These are phyloP conservation scores for Yamadazyma paraphyllophila DNA, from an alignment of 805 yeast genomes.

Conservation along the genomic window DNA sequence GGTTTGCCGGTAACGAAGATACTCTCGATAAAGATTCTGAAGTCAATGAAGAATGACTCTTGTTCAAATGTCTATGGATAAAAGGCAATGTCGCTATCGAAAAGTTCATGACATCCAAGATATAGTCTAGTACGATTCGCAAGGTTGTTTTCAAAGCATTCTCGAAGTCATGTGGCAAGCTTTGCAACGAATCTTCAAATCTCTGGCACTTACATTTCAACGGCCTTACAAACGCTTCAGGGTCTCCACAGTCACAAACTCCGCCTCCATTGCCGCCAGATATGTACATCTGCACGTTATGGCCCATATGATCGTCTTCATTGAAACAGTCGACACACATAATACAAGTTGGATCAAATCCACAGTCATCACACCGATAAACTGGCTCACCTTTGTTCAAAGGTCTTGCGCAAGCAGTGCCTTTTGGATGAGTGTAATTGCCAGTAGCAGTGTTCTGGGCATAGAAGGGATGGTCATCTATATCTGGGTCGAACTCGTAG, in stretches of 20 bases:
- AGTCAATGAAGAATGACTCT: conserved; percentile 21
- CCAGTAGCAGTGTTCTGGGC: conserved; percentile 1
- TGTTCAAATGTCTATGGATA: conserved; percentile 30
- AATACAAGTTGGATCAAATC: conserved; percentile 76
- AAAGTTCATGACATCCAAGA: conserved; percentile 42
- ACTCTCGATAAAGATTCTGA: conserved; percentile 27
- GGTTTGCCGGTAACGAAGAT: conserved; percentile 28
- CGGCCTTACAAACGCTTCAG: conserved; percentile 54
- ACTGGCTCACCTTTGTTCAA: conserved; percentile 63
- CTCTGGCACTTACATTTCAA: conserved; percentile 50
- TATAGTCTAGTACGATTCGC: conserved; percentile 37
- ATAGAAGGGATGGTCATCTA: conserved; percentile 13
- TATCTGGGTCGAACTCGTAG: conserved; percentile 3
- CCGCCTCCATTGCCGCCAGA: conserved; percentile 51
- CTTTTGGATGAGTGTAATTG: conserved; percentile 44
- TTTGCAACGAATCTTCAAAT: conserved; percentile 4
- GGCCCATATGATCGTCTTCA: conserved; percentile 63
- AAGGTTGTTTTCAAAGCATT: conserved; percentile 26
- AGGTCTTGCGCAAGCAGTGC: conserved; percentile 67
- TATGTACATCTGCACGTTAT: conserved; percentile 55
- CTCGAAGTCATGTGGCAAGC: conserved; percentile 14
- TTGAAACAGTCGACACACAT: conserved; percentile 73
- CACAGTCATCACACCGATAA: conserved; percentile 74
- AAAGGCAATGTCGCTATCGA: conserved; percentile 40
- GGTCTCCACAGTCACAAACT: conserved; percentile 74